These are phyloP conservation scores for Pharnaceum exiguum DNA, from an alignment of 148 eudicot genomes.

Conservation along the genomic window DNA sequence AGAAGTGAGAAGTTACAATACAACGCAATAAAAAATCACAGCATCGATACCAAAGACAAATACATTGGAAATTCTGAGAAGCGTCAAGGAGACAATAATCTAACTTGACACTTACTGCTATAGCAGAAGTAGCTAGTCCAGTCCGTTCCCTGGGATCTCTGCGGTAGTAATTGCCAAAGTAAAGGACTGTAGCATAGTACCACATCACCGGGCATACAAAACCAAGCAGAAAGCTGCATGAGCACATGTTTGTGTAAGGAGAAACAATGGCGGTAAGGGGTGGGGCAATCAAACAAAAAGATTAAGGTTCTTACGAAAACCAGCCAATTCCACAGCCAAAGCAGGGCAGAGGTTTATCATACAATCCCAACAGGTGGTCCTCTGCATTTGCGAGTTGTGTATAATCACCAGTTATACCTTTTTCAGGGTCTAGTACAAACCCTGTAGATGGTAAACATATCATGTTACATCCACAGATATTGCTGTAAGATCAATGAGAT, in stretches of 20 bases:
- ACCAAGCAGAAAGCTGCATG: constrained; percentile 55
- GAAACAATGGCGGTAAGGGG: constrained; percentile 2
- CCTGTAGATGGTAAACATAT: constrained; percentile 8
- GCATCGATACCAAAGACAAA: not conserved
- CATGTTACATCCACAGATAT: not conserved
- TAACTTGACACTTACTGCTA: constrained; percentile 44
- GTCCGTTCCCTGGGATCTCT: constrained; percentile 70
- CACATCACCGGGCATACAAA: constrained; percentile 57
- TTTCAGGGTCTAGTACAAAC: constrained; percentile 21
- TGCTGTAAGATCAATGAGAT: not conserved
- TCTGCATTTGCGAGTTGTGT: constrained; percentile 29
- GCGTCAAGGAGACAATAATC: not conserved
- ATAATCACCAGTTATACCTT: constrained; percentile 24
- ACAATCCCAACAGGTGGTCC: constrained; percentile 36
- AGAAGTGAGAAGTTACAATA: no score
- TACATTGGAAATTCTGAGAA: not conserved
- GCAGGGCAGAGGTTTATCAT: constrained; percentile 60
- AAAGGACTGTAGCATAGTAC: constrained; percentile 62
- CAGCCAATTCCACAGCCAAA: constrained; percentile 71
- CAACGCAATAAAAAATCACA: not conserved
- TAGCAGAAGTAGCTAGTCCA: constrained; percentile 59
- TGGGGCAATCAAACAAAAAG: not conserved
- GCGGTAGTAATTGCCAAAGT: constrained; percentile 55
- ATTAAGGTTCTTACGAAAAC: constrained; percentile 44
- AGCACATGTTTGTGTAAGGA: constrained; percentile 1